Evolutionary conservation across 2,329 filamentous ascomycete species (phyloP).

Genomic region (Botrytis deweyae): DNA sequence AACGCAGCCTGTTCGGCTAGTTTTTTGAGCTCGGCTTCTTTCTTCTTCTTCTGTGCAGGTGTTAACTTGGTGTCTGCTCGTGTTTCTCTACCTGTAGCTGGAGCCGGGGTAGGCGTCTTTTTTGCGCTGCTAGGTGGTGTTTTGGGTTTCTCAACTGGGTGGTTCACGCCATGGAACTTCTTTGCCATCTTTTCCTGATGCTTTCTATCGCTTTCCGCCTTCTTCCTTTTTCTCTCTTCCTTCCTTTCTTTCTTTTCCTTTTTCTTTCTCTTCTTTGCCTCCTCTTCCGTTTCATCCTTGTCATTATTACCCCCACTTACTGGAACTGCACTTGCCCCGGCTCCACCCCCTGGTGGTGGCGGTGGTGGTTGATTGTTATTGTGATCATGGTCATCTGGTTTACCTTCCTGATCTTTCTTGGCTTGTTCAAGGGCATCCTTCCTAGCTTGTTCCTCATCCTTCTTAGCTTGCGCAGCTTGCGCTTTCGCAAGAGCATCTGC

Average conservation of each 20-base stretch:
- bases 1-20: too few relatives aligned
- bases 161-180: rapidly evolving
- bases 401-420: not conserved
- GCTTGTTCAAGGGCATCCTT: not conserved
- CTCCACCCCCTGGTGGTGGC: not conserved
- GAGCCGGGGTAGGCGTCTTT: not conserved
- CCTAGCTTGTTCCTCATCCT: not conserved
- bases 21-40: not conserved
- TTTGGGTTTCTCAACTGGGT: too few relatives aligned
- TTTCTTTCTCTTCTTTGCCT: too few relatives aligned
- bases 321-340: not conserved
- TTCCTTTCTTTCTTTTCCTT: not conserved
- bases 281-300: not conserved
- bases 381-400: not conserved
- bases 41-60: not conserved
- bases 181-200: not conserved
- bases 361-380: not conserved
- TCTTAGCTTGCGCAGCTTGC: not conserved
- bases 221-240: not conserved
- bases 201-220: not conserved
- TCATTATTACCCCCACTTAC: not conserved
- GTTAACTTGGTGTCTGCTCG: too few relatives aligned
- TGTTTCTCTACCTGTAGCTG: too few relatives aligned
- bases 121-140: not conserved
- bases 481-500: not conserved